phyloP scores from a whole-genome alignment of 179 eudicot species.

The Sideroxylon spinosum region DNA sequence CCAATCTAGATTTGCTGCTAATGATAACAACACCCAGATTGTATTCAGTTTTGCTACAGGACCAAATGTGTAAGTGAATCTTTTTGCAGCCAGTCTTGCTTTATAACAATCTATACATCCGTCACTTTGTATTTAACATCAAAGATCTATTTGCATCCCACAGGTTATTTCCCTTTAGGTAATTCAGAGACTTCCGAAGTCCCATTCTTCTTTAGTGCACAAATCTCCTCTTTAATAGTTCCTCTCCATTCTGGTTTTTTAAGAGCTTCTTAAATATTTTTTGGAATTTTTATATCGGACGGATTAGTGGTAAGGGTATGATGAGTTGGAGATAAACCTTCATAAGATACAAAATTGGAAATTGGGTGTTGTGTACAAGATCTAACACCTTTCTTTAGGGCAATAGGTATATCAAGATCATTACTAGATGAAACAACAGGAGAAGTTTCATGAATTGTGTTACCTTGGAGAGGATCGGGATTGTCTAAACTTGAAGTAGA shows the following conservation, averaged over 20 bases:
- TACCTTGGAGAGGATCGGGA: too few relatives aligned
- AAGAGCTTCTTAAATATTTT: neutral
- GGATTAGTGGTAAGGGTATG: neutral
- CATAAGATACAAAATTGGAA: neutral
- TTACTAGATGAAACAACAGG: neutral
- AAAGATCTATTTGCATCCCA: neutral
- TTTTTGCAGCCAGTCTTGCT: neutral
- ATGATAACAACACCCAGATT: neutral
- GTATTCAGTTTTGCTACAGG: neutral
- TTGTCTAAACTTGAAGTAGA: neutral
- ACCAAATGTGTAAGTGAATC: neutral
- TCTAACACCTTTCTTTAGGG: neutral
- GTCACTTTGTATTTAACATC: neutral
- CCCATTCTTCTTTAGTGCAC: neutral
- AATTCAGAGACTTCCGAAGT: neutral
- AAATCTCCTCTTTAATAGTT: neutral
- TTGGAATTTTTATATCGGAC: neutral
- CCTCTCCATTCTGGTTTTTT: neutral
- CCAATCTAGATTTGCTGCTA: neutral
- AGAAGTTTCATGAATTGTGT: neutral
- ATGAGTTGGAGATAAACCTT: neutral
- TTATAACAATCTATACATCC: neutral
- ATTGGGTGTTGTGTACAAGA: neutral
- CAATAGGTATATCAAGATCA: neutral
- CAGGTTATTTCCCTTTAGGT: neutral